phyloP scores from a whole-genome alignment of 208 protist species.

The Leishmania braziliensis region DNA sequence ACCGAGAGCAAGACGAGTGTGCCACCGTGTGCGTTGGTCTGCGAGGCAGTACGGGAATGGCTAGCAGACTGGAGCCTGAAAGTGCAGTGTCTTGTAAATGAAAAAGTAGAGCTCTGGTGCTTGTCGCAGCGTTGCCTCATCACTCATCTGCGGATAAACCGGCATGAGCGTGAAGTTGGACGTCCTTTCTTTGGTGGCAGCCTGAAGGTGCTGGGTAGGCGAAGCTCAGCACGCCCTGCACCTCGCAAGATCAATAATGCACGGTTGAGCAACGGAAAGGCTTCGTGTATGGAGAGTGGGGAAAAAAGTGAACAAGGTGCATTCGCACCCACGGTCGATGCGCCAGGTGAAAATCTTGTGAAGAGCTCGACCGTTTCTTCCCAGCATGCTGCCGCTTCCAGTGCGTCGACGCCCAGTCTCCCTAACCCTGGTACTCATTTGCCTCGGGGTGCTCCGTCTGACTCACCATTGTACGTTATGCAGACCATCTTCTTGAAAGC shows the following conservation, averaged over 20 bases:
- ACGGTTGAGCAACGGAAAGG: not conserved
- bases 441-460: not conserved
- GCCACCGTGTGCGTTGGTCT: not conserved
- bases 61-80: not conserved
- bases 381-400: not conserved
- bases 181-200: not conserved
- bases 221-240: not conserved
- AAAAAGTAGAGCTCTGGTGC: slow-evolving; percentile 4
- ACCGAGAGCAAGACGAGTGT: not conserved
- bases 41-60: not conserved
- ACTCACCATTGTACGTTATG: slow-evolving; percentile 4
- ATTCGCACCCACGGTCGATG: not conserved
- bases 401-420: not conserved
- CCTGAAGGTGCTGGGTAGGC: not conserved
- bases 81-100: not conserved
- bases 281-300: not conserved
- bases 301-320: not conserved
- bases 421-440: not conserved
- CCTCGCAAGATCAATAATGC: not conserved
- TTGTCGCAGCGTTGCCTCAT: not conserved
- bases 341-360: no score
- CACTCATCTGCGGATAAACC: not conserved
- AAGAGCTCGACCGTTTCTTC: not conserved
- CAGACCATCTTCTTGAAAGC: not conserved
- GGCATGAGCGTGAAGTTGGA: not conserved